A percentile compares a stretch with the other conserved stretches of the same genome.
phyloP scores from a whole-genome alignment of 2,329 filamentous ascomycete species.

The Arachnopeziza araneosa region DNA sequence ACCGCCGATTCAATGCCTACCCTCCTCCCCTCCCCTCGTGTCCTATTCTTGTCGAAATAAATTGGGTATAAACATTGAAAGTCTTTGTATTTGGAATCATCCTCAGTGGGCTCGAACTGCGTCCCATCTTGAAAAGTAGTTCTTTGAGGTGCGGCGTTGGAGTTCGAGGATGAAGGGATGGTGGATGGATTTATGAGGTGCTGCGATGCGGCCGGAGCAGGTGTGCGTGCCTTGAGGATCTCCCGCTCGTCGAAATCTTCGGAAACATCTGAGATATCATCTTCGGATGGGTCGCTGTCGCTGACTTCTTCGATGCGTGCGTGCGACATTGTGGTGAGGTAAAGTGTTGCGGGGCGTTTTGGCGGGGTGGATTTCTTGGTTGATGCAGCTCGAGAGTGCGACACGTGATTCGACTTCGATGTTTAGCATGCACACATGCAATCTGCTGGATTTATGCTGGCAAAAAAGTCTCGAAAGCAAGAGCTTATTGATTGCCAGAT shows the following conservation, averaged over 20 bases:
- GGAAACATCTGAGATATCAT: slow-evolving; percentile 65
- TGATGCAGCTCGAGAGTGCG: neutral
- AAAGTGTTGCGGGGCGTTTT: slow-evolving; percentile 4
- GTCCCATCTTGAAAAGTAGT: slow-evolving; percentile 30
- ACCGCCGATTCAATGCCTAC: slow-evolving; percentile 70
- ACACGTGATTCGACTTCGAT: neutral
- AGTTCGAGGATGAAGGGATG: slow-evolving; percentile 33
- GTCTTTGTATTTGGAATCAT: slow-evolving; percentile 58
- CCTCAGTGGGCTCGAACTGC: slow-evolving; percentile 35
- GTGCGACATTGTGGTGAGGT: slow-evolving; percentile 61
- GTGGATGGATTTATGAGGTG: slow-evolving; percentile 26
- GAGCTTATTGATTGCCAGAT: slow-evolving; percentile 6
- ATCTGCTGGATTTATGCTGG: slow-evolving; percentile 7
- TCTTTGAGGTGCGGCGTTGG: slow-evolving; percentile 34
- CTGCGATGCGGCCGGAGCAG: slow-evolving; percentile 16
- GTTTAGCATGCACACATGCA: slow-evolving; percentile 15
- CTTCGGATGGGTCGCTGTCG: slow-evolving; percentile 73
- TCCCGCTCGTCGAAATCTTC: slow-evolving; percentile 48
- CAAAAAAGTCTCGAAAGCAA: slow-evolving; percentile 10
- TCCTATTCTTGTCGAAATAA: slow-evolving; percentile 80
- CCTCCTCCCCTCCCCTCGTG: slow-evolving; percentile 73
- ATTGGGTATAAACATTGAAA: slow-evolving; percentile 91
- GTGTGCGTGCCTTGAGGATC: slow-evolving; percentile 23
- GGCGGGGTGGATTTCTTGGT: slow-evolving; percentile 3
- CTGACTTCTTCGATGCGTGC: slow-evolving; percentile 86